phyloP scores from a whole-genome alignment of 805 yeast genomes.

The Pichia eremophila region DNA sequence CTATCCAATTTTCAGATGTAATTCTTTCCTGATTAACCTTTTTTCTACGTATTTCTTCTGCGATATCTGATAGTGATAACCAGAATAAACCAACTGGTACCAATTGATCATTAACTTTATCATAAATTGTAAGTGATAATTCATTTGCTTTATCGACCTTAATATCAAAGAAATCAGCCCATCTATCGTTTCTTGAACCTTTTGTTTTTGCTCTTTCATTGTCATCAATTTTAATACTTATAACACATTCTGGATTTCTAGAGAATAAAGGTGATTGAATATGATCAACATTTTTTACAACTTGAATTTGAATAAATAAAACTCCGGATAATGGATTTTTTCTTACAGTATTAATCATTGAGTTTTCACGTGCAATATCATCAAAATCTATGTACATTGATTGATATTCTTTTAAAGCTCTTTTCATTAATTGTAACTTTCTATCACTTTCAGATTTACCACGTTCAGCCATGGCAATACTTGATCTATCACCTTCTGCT shows the following conservation, averaged over 20 bases:
- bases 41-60: slow-evolving; percentile 89
- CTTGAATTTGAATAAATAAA: slow-evolving; percentile 60
- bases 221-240: slow-evolving; percentile 80
- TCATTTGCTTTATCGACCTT: slow-evolving; percentile 88
- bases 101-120: slow-evolving; percentile 53
- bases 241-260: slow-evolving; percentile 69
- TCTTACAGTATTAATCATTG: slow-evolving; percentile 58
- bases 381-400: slow-evolving; percentile 74
- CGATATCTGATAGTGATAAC: slow-evolving; percentile 83
- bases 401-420: slow-evolving; percentile 77
- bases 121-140: slow-evolving; percentile 80
- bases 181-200: slow-evolving; percentile 64
- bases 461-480: slow-evolving; percentile 80
- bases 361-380: slow-evolving; percentile 58
- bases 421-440: slow-evolving; percentile 73
- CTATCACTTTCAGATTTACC: slow-evolving; percentile 79
- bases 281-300: slow-evolving; percentile 87
- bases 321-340: slow-evolving; percentile 80
- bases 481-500: slow-evolving; percentile 82
- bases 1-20: slow-evolving; percentile 71
- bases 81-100: slow-evolving; percentile 90
- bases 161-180: slow-evolving; percentile 76
- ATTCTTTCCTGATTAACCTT: slow-evolving; percentile 69
- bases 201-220: slow-evolving; percentile 71
- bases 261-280: slow-evolving; percentile 75